A percentile compares a stretch with the other conserved stretches of the same genome.
These are phyloP conservation scores for Paraconiothyrium brasiliense DNA, from an alignment of 2,329 filamentous ascomycete genomes.

Conservation along the genomic window DNA sequence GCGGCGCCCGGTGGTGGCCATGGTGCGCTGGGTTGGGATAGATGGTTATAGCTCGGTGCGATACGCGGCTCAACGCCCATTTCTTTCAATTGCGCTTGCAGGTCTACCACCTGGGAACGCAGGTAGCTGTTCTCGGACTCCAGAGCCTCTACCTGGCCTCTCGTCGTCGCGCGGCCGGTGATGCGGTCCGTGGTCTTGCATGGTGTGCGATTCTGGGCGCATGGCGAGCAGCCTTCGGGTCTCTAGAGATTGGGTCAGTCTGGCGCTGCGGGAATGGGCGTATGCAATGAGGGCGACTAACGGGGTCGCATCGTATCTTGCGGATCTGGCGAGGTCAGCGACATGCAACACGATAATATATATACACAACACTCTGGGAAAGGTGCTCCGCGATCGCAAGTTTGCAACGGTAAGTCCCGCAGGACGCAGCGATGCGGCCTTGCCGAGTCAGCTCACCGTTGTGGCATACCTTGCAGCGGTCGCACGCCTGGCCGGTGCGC, in stretches of 20 bases:
- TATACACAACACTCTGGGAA: background rate
- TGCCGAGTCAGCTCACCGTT: background rate
- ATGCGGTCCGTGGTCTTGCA: slow-evolving; percentile 89
- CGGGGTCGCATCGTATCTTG: slow-evolving; percentile 86
- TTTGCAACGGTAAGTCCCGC: too few species aligned
- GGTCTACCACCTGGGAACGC: slow-evolving; percentile 71
- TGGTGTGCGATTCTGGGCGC: slow-evolving; percentile 76
- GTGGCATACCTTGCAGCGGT: slow-evolving; percentile 79
- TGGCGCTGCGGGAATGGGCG: background rate
- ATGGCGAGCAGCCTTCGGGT: slow-evolving; percentile 83
- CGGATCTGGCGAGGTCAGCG: slow-evolving; percentile 66
- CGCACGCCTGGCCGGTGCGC: slow-evolving; percentile 84
- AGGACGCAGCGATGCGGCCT: background rate
- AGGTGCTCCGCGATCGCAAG: too few species aligned
- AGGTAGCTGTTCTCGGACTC: slow-evolving; percentile 77
- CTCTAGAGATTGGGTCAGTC: slow-evolving; percentile 45
- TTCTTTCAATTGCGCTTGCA: slow-evolving; percentile 72
- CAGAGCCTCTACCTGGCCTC: slow-evolving; percentile 80
- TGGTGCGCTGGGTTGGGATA: slow-evolving; percentile 26
- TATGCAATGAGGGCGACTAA: background rate
- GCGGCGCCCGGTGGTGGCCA: slow-evolving; percentile 26
- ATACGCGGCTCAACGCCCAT: slow-evolving; percentile 69
- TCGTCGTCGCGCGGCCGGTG: slow-evolving; percentile 79
- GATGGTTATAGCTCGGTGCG: slow-evolving; percentile 49
- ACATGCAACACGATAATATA: background rate